Evolutionary conservation across 2,329 filamentous ascomycete genomes (phyloP).

Genomic region (Dothidotthia symphoricarpi): DNA sequence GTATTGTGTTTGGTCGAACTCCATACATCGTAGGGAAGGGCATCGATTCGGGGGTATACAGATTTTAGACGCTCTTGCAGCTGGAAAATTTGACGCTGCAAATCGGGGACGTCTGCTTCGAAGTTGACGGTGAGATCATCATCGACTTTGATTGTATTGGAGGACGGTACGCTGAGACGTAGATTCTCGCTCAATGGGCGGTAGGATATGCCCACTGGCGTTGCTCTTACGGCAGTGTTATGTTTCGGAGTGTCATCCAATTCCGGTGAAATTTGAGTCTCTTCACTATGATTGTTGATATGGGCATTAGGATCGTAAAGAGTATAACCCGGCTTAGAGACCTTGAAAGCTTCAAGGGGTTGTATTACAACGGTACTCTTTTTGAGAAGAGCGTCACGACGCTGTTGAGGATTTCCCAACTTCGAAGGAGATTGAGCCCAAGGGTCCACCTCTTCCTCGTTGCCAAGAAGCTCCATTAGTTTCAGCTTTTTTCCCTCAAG

Average conservation of each 20-base stretch:
- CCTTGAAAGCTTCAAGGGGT: too few relatives aligned
- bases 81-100: conserved; percentile 22
- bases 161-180: conserved; percentile 10
- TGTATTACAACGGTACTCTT: background rate
- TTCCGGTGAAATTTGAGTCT: too few relatives aligned
- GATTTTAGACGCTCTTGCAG: conserved; percentile 20
- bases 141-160: conserved; percentile 18
- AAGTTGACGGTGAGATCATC: conserved; percentile 18
- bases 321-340: too few relatives aligned
- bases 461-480: background rate
- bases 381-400: too few relatives aligned
- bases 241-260: too few relatives aligned
- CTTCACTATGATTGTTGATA: too few relatives aligned
- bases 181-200: conserved; percentile 9
- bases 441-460: background rate
- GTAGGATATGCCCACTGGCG: background rate
- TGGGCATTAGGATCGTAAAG: too few relatives aligned
- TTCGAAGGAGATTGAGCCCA: too few relatives aligned
- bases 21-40: conserved; percentile 27
- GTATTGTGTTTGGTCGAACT: conserved; percentile 16
- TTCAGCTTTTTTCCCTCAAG: conserved; percentile 1
- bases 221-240: too few relatives aligned
- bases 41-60: conserved; percentile 27
- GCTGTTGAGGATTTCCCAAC: too few relatives aligned
- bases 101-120: conserved; percentile 7